Conservation (phyloP, 805 yeast genomes). For the Yarrowia osloensis region DNA sequence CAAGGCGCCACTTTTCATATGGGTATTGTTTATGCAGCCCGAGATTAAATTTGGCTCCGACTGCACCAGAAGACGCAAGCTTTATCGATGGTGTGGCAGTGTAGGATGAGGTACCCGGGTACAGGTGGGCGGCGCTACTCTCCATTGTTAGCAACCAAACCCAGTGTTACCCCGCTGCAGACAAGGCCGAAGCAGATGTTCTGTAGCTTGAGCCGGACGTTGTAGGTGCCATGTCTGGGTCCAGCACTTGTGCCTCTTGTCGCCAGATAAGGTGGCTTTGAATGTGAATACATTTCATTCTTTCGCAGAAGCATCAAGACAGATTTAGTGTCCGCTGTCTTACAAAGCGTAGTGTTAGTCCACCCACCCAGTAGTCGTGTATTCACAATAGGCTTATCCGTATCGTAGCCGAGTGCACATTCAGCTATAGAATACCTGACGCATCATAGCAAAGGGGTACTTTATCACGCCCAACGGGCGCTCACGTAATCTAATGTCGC, state of each 20-base stretch:
- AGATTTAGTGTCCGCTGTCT: not conserved
- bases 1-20: conserved; percentile 18
- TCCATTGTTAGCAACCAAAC: not conserved
- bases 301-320: not conserved
- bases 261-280: not conserved
- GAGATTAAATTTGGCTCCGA: not conserved
- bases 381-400: not conserved
- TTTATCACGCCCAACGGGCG: not conserved
- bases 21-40: conserved; percentile 11
- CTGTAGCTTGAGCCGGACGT: not conserved
- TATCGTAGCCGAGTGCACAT: not conserved
- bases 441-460: not conserved
- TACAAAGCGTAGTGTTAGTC: not conserved
- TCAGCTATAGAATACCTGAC: not conserved
- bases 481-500: not conserved
- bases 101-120: not conserved
- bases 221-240: not conserved
- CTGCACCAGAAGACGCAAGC: not conserved
- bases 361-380: too few relatives aligned
- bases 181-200: not conserved
- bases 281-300: conserved; percentile 14
- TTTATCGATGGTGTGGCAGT: conserved; percentile 24
- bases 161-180: not conserved
- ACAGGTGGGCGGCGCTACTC: conserved; percentile 20
- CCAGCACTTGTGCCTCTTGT: not conserved